These are phyloP conservation scores for Pseudophaeomoniella oleicola DNA, from an alignment of 2,329 filamentous ascomycete genomes.

Conservation along the genomic window DNA sequence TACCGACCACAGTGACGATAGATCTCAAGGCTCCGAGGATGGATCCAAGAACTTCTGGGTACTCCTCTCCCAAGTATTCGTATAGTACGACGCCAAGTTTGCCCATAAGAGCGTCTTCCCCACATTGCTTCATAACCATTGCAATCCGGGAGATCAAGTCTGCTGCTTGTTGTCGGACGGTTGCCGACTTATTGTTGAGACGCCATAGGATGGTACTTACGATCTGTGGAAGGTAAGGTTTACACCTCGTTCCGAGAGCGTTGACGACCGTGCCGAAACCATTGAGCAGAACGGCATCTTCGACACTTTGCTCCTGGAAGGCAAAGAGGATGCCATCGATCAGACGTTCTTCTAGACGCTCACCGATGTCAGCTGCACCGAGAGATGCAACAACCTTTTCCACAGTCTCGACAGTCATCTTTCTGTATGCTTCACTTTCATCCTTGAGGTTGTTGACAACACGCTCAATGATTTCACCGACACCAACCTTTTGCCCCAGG, in stretches of 20 bases:
- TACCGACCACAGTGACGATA: slow-evolving; percentile 95
- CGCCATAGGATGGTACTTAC: slow-evolving; percentile 93
- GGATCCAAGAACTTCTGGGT: slow-evolving; percentile 91
- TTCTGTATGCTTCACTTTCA: slow-evolving; percentile 92
- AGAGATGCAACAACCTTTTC: slow-evolving; percentile 92
- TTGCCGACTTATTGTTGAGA: slow-evolving; percentile 94
- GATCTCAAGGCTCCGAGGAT: slow-evolving; percentile 89
- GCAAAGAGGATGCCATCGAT: slow-evolving; percentile 91
- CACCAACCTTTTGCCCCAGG: slow-evolving; percentile 93
- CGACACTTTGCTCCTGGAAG: slow-evolving; percentile 95
- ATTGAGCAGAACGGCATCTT: slow-evolving; percentile 91
- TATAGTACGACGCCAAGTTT: slow-evolving; percentile 91
- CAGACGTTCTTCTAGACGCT: slow-evolving; percentile 80
- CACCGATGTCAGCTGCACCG: slow-evolving; percentile 84
- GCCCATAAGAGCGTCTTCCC: slow-evolving; percentile 88
- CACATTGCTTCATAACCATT: slow-evolving; percentile 98
- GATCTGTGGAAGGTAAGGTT: slow-evolving; percentile 92
- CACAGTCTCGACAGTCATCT: slow-evolving; percentile 97
- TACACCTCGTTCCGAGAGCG: slow-evolving; percentile 81
- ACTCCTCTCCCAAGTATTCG: slow-evolving; percentile 96
- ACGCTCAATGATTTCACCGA: slow-evolving; percentile 82
- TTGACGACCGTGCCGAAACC: slow-evolving; percentile 97
- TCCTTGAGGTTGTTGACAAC: slow-evolving; percentile 95
- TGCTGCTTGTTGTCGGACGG: slow-evolving; percentile 89
- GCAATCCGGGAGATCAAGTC: slow-evolving; percentile 94